Base-by-base conservation (phyloP, 2,329 filamentous ascomycete species). In the Dactylonectria macrodidyma region DNA sequence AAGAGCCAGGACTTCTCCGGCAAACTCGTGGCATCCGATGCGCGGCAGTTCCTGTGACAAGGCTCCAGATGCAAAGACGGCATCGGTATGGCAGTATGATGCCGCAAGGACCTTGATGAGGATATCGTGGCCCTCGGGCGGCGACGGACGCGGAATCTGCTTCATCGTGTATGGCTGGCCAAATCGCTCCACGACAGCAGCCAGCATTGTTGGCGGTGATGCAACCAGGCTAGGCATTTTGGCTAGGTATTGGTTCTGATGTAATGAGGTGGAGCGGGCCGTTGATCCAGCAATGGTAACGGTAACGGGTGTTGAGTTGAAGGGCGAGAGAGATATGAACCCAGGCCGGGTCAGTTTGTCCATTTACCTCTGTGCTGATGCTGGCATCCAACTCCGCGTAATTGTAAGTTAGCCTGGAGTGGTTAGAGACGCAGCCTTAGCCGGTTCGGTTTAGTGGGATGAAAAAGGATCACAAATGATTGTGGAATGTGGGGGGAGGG, bases 21-120 rank as follows among this genome's bases (percentile, higher is more conserved):
- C 57, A 38, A 66, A 66, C 22, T 66, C 63, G 51, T 66, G 63
- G 16, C 63, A 66, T 9, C 63, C 63, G 19, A 66, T 48, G 3
- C 55, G 63, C 10, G 63, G 63, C 7, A 66, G 19, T 7, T 55
- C 47, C 36, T 66, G 57, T 3, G 54, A 58, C 34, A 64, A 12
- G 3, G 3, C 22, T 9, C 63, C 63, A n/a, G 63, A n/a, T n/a
- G 63, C 50, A n/a, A 66, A 59, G 22, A 66, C 63, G 33, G 63
- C 38, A 34, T 66, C 63, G 3, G 63, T 66, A 22, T 66, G 63
- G 19, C 63, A 66, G 46, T 66, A 66, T 16, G 63, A 66, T 5
- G 63, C 63, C 38, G 63, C 63, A 16, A 47, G 47, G 30, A 66
- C 63, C 33, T 52, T 66, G 57, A 66, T 24, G 12, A 66, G 44